These are phyloP conservation scores for Paecilomyces variotii DNA, from an alignment of 2,329 filamentous ascomycete genomes.

Conservation along the genomic window DNA sequence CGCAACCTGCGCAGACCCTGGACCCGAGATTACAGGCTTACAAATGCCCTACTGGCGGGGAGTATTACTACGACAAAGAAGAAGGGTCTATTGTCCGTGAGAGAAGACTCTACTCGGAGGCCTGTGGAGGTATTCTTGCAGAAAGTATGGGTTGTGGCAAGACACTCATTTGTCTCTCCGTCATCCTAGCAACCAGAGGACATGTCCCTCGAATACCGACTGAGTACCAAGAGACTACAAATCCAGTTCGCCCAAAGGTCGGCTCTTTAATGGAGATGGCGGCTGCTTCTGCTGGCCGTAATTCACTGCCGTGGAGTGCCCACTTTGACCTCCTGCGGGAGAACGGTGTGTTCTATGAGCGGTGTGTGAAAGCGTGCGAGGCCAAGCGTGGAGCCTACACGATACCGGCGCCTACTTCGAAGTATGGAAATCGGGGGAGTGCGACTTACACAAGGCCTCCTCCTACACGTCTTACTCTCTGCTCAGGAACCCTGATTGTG, in stretches of 20 bases:
- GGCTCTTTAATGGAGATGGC: constrained; percentile 68
- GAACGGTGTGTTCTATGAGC: constrained; percentile 44
- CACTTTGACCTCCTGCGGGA: constrained; percentile 49
- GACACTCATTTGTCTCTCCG: constrained; percentile 73
- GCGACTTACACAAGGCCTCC: constrained; percentile 31
- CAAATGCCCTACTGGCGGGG: constrained; percentile 51
- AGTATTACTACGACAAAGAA: constrained; percentile 64
- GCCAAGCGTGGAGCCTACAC: constrained; percentile 54
- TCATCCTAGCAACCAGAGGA: constrained; percentile 67
- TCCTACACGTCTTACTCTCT: constrained; percentile 50
- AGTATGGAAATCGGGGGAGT: constrained; percentile 32
- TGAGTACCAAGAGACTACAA: constrained; percentile 43
- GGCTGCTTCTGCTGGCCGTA: constrained; percentile 58
- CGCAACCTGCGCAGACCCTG: constrained; percentile 53
- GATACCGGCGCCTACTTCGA: constrained; percentile 40
- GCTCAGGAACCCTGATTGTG: constrained; percentile 64
- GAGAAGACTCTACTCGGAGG: constrained; percentile 65
- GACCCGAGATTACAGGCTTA: constrained; percentile 65
- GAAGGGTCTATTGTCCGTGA: constrained; percentile 55
- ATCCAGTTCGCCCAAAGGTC: constrained; percentile 39
- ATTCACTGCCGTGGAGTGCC: constrained; percentile 62
- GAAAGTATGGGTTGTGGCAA: constrained; percentile 60
- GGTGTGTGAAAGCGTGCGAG: constrained; percentile 50
- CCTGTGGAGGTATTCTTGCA: constrained; percentile 58
- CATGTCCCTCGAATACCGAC: constrained; percentile 60